These are phyloP conservation scores for Tolypocladium endophyticum DNA, from an alignment of 2,329 filamentous ascomycete genomes.

Conservation along the genomic window DNA sequence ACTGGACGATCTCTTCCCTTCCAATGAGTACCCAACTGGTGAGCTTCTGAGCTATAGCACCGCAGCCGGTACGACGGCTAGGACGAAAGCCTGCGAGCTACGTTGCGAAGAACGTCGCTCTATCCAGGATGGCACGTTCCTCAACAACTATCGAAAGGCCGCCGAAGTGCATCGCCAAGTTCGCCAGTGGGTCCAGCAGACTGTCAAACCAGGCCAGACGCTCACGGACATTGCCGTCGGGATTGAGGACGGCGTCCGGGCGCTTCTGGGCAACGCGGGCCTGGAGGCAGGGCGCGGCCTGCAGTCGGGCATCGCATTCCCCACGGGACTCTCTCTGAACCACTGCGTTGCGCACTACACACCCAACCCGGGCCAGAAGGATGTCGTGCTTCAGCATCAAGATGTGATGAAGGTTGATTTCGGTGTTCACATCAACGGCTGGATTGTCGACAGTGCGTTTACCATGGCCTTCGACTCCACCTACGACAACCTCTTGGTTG, in stretches of 20 bases:
- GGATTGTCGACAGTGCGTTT: slow-evolving; percentile 69
- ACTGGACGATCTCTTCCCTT: slow-evolving; percentile 17
- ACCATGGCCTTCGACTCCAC: slow-evolving; percentile 62
- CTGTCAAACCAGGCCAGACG: slow-evolving; percentile 66
- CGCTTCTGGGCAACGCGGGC: slow-evolving; percentile 62
- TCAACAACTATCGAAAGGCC: slow-evolving; percentile 66
- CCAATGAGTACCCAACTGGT: slow-evolving; percentile 16
- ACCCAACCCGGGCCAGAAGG: slow-evolving; percentile 69
- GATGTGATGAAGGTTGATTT: slow-evolving; percentile 75
- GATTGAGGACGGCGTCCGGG: slow-evolving; percentile 69
- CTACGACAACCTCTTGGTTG: slow-evolving; percentile 61
- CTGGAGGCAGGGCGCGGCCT: slow-evolving; percentile 65
- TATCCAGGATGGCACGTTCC: slow-evolving; percentile 40
- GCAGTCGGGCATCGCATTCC: slow-evolving; percentile 70
- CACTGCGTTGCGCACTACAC: slow-evolving; percentile 74
- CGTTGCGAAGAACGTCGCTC: slow-evolving; percentile 8
- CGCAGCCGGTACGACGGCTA: not conserved
- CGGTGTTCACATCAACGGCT: slow-evolving; percentile 65
- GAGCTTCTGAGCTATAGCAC: slow-evolving; percentile 14
- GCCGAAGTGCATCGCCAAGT: slow-evolving; percentile 76
- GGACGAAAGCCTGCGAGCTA: not conserved
- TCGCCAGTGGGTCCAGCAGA: slow-evolving; percentile 66
- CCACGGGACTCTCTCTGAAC: slow-evolving; percentile 71
- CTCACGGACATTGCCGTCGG: slow-evolving; percentile 70
- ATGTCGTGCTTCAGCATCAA: slow-evolving; percentile 49